A percentile compares a stretch with the other conserved stretches of the same genome.
Evolutionary conservation across 768 basidiomycete species (phyloP).

Genomic region (Suillus decipiens): DNA sequence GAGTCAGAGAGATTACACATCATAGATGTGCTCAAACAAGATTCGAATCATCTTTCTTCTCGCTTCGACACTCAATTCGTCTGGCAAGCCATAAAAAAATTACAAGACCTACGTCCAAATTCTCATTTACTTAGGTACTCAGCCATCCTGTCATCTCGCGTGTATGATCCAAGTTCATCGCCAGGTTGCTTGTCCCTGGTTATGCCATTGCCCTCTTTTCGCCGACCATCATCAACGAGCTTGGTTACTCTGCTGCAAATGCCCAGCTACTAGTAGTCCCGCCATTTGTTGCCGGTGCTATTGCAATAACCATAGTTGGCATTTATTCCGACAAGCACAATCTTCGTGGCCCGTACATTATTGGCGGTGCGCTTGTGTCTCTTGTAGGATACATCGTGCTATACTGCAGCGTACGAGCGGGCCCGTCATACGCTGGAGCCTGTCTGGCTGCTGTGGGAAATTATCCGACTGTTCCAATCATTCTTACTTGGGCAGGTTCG

Average conservation of each 20-base stretch:
- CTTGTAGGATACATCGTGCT: conserved; percentile 56
- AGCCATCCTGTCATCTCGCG: conserved; percentile 14
- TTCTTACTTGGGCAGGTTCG: conserved; percentile 55
- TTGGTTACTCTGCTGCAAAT: conserved; percentile 51
- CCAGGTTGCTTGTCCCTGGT: conserved; percentile 45
- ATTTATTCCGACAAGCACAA: conserved; percentile 43
- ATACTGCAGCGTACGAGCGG: conserved; percentile 34
- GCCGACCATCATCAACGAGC: conserved; percentile 50
- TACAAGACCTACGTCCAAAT: conserved; percentile 41
- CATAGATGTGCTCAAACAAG: conserved; percentile 43
- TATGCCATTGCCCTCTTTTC: conserved; percentile 53
- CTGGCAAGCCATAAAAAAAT: conserved; percentile 49
- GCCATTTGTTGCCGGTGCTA: conserved; percentile 48
- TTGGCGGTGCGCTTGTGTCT: conserved; percentile 42
- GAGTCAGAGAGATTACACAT: conserved; percentile 43
- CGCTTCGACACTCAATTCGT: conserved; percentile 47
- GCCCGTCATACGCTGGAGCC: conserved; percentile 44
- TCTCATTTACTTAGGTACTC: conserved; percentile 41
- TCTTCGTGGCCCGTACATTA: conserved; percentile 51
- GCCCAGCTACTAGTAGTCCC: conserved; percentile 53
- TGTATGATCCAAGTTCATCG: not conserved
- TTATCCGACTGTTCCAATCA: conserved; percentile 50
- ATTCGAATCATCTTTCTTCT: conserved; percentile 45
- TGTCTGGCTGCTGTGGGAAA: conserved; percentile 56
- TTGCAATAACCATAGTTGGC: conserved; percentile 44